Conservation (phyloP, 2,329 filamentous ascomycete species). For the Xylariaceae sp. region DNA sequence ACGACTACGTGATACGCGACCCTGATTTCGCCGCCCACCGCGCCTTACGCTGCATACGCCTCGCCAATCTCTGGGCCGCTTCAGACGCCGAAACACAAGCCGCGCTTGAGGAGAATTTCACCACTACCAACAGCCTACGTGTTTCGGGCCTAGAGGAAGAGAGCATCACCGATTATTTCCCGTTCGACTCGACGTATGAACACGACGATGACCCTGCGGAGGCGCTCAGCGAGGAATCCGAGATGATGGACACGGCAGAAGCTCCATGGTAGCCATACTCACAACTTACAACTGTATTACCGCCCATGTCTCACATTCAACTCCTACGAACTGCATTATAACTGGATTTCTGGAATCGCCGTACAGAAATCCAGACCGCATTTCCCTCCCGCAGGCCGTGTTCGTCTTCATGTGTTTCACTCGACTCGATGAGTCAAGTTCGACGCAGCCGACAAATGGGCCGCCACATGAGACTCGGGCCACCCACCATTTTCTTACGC, state of each 20-base stretch:
- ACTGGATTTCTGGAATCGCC: no score
- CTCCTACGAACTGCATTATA: no score
- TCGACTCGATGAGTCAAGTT: no score
- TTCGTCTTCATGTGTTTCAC: no score
- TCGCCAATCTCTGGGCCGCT: conserved; percentile 22
- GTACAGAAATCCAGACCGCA: no score
- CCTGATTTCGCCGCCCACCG: conserved; percentile 22
- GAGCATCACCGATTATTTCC: conserved; percentile 21
- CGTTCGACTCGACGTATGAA: conserved; percentile 16
- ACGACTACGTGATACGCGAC: conserved; percentile 22
- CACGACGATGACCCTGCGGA: conserved; percentile 30
- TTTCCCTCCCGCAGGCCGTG: no score
- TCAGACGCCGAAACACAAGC: conserved; percentile 21
- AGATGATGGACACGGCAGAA: conserved; percentile 15
- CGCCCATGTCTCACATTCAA: background rate
- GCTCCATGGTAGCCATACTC: conserved; percentile 8
- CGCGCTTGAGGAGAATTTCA: conserved; percentile 20
- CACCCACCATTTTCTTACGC: no score
- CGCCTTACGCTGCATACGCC: conserved; percentile 17
- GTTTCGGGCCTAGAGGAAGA: conserved; percentile 16
- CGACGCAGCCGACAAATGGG: no score
- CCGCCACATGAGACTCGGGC: no score
- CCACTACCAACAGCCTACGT: conserved; percentile 12
- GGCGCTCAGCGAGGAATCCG: conserved; percentile 25
- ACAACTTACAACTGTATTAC: background rate